Conservation (phyloP, 2,329 filamentous ascomycete species). For the Colletotrichum echinochloae region DNA sequence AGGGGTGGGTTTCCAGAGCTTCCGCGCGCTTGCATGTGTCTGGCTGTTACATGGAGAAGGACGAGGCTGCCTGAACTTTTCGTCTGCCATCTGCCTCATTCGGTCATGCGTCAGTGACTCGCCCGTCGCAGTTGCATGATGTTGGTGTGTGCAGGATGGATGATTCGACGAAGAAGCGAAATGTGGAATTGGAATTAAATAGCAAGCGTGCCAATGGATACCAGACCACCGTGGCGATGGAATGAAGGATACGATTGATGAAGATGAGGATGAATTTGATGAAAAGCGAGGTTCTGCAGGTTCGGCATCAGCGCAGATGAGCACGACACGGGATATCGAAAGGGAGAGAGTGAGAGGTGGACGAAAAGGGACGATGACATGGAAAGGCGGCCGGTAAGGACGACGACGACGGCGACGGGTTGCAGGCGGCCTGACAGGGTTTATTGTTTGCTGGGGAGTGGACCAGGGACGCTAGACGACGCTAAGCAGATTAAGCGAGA, state of each 20-base stretch:
- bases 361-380: slow-evolving; percentile 28
- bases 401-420: slow-evolving; percentile 17
- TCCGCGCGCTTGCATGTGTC: slow-evolving; percentile 2
- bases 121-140: not conserved
- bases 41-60: not conserved
- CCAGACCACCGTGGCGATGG: not conserved
- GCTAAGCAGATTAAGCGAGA: slow-evolving; percentile 42
- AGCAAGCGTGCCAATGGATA: not conserved
- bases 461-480: slow-evolving; percentile 39
- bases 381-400: slow-evolving; percentile 17
- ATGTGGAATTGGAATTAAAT: not conserved
- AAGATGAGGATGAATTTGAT: not conserved
- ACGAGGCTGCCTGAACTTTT: slow-evolving; percentile 3
- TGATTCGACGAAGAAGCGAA: not conserved
- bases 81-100: not conserved
- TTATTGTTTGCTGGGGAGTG: slow-evolving; percentile 41
- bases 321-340: slow-evolving; percentile 6
- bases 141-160: not conserved
- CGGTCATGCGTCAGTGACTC: not conserved
- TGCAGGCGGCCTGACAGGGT: slow-evolving; percentile 30
- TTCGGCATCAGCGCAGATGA: not conserved
- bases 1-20: not conserved
- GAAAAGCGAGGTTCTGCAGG: not conserved
- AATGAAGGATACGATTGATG: not conserved
- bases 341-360: slow-evolving; percentile 5